phyloP scores from a whole-genome alignment of 2,329 filamentous ascomycete species.

The Beauveria sp. region DNA sequence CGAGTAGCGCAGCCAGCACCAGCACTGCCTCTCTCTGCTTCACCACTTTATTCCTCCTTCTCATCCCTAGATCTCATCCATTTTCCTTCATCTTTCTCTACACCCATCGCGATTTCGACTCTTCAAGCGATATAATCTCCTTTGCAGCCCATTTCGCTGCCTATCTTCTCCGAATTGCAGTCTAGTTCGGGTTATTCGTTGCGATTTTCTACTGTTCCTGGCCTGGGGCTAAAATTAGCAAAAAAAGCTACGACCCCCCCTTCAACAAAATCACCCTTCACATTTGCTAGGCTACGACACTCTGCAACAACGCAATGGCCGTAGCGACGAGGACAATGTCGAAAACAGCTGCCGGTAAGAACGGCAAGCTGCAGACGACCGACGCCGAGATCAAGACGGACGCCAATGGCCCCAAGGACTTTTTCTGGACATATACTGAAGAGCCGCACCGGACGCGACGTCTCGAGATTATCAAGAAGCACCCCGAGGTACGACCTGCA shows the following conservation, averaged over 20 bases:
- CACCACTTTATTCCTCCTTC: neutral
- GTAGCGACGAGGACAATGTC: conserved; percentile 4
- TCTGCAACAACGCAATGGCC: neutral
- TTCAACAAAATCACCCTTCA: neutral
- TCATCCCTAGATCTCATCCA: neutral
- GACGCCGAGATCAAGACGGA: conserved; percentile 11
- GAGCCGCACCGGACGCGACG: conserved; percentile 89
- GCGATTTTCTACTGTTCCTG: neutral
- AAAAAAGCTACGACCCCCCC: neutral
- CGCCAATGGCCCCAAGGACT: conserved; percentile 37
- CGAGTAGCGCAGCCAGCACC: neutral
- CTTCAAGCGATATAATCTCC: neutral
- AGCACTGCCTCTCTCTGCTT: neutral
- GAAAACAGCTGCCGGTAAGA: conserved; percentile 4
- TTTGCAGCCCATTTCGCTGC: neutral
- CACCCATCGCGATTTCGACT: neutral
- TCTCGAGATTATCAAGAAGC: conserved; percentile 93
- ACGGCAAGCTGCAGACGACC: neutral
- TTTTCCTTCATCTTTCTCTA: neutral
- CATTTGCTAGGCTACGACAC: neutral
- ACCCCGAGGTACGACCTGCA: conserved; percentile 66
- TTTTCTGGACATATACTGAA: conserved; percentile 99
- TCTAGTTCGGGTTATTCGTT: neutral
- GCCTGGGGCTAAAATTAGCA: conserved; percentile 3
- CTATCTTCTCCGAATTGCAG: neutral